Conservation (phyloP, 306 rosid species). For the Castanopsis chinensis region DNA sequence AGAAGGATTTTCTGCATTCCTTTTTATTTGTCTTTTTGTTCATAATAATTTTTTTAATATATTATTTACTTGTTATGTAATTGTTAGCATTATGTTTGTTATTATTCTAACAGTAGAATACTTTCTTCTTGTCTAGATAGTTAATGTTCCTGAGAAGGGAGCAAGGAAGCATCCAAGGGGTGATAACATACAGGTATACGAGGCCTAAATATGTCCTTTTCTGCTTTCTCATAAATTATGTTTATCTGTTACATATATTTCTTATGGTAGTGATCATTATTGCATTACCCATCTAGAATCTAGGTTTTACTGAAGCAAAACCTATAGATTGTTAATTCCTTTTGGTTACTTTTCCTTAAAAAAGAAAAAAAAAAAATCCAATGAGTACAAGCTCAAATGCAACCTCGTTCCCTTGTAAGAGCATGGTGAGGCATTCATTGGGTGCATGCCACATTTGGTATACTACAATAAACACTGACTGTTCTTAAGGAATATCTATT, state of each 20-base stretch:
- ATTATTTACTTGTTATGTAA: conserved; percentile 3
- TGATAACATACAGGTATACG: conserved; percentile 87
- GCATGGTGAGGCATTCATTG: too few species aligned
- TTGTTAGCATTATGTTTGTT: conserved; percentile 18
- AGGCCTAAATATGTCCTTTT: neutral
- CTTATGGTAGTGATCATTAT: neutral
- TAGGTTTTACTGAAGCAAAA: neutral
- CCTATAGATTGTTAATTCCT: neutral
- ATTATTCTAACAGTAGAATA: conserved; percentile 29
- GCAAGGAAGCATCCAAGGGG: conserved; percentile 95
- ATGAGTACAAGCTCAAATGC: too few species aligned
- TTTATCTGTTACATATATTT: neutral
- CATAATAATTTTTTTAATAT: neutral
- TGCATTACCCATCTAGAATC: neutral
- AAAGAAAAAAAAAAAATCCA: too few species aligned
- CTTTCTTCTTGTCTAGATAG: conserved; percentile 70
- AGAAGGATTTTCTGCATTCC: neutral
- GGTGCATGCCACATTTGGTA: too few species aligned
- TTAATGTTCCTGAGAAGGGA: conserved; percentile 98
- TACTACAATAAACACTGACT: too few species aligned
- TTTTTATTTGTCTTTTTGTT: neutral
- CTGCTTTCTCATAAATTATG: neutral
- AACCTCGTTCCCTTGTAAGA: too few species aligned
- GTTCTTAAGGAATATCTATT: too few species aligned
- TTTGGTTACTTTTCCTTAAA: neutral